A percentile compares a stretch with the other conserved stretches of the same genome.
Conservation (phyloP, 495 filamentous ascomycete species). For the Aspergillus sparsus region DNA sequence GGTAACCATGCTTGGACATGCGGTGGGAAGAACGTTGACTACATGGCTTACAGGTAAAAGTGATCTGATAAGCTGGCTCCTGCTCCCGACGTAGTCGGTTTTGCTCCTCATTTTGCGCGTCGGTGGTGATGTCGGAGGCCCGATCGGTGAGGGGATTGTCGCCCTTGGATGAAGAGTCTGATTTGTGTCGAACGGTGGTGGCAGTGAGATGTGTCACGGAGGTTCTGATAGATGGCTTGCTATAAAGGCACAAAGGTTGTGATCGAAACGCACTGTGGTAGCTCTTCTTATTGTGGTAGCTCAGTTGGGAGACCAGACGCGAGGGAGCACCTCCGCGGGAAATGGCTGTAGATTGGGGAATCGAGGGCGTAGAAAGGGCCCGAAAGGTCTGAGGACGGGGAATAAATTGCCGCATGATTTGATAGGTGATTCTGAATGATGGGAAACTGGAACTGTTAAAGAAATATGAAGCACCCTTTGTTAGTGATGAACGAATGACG, state of each 20-base stretch:
- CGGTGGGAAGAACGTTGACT: constrained; percentile 68
- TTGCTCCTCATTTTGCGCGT: constrained; percentile 35
- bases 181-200: constrained; percentile 32
- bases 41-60: constrained; percentile 93
- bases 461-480: background rate
- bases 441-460: background rate
- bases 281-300: background rate
- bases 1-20: constrained; percentile 91
- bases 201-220: too few species aligned
- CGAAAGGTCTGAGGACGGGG: constrained; percentile 23
- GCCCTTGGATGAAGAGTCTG: constrained; percentile 25
- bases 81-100: constrained; percentile 41
- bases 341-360: constrained; percentile 21
- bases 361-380: constrained; percentile 11
- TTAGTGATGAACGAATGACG: constrained; percentile 6
- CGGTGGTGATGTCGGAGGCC: constrained; percentile 23
- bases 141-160: constrained; percentile 35
- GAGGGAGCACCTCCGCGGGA: constrained; percentile 16
- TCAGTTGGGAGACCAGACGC: constrained; percentile 26
- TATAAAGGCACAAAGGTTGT: too few species aligned
- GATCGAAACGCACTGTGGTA: too few species aligned
- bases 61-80: constrained; percentile 76
- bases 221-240: too few species aligned
- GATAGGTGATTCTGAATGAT: background rate
- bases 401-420: constrained; percentile 18